Percentiles rank a stretch among this genome's conserved stretches.
phyloP scores from a whole-genome alignment of 257 asterid genomes.

The Galeopsis tetrahit region DNA sequence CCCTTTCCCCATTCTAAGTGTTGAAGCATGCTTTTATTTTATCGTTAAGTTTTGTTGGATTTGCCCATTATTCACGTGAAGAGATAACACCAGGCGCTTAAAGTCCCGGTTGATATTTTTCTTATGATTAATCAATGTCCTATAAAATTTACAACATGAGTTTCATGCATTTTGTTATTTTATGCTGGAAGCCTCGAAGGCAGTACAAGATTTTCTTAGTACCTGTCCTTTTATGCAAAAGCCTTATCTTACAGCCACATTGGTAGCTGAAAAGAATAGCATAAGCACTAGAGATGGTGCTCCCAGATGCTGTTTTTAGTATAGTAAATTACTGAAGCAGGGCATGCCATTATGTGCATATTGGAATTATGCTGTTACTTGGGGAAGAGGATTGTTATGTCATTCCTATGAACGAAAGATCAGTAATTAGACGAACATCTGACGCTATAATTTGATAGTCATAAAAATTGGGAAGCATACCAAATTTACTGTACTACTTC shows the following conservation, averaged over 20 bases:
- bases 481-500: conserved; percentile 5
- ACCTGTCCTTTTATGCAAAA: background rate
- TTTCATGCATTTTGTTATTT: conserved; percentile 7
- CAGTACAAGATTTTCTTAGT: conserved; percentile 1
- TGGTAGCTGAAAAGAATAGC: background rate
- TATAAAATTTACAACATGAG: background rate
- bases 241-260: background rate
- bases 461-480: conserved; percentile 16
- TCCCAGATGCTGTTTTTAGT: conserved; percentile 7
- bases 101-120: background rate
- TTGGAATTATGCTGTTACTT: background rate
- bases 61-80: background rate
- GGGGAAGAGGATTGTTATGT: background rate
- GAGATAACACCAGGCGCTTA: background rate
- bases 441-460: conserved; percentile 18
- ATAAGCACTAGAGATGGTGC: conserved; percentile 5
- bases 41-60: background rate
- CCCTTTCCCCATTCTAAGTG: background rate
- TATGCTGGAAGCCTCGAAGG: background rate
- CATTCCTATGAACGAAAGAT: background rate
- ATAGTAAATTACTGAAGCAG: conserved; percentile 1
- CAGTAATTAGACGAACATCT: conserved; percentile 1
- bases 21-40: background rate
- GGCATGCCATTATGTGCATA: background rate
- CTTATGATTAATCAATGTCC: background rate